These are phyloP conservation scores for Komagataella pastoris DNA, from an alignment of 805 yeast genomes.

Conservation along the genomic window DNA sequence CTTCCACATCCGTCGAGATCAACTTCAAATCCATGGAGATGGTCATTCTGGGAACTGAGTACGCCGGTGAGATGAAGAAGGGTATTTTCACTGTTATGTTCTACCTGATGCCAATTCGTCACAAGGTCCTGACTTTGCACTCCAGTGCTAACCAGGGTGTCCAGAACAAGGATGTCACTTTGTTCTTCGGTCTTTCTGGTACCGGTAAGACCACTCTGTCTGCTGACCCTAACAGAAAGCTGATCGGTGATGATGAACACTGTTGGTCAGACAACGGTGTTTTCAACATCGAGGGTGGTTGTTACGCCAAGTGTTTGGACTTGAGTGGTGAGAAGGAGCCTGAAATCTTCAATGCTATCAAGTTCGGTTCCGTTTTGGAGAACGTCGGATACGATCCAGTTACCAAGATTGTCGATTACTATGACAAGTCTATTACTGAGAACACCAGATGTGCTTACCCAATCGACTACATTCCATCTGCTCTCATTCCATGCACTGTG, in stretches of 20 bases:
- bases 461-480: conserved; percentile 91
- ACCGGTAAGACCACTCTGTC: conserved; percentile 97
- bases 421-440: conserved; percentile 74
- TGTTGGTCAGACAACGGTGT: conserved; percentile 99
- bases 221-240: conserved; percentile 87
- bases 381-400: conserved; percentile 76
- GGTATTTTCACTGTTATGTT: conserved; percentile 99
- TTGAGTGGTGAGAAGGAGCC: conserved; percentile 89
- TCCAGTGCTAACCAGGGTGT: conserved; percentile 90
- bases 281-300: conserved; percentile 98
- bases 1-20: conserved; percentile 89
- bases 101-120: conserved; percentile 92
- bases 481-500: conserved; percentile 89
- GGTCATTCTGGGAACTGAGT: conserved; percentile 97
- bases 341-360: conserved; percentile 90
- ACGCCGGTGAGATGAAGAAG: conserved; percentile 99
- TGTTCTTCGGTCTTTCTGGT: conserved; percentile 94
- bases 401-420: conserved; percentile 77
- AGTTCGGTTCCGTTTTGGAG: conserved; percentile 89
- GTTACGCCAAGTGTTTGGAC: conserved; percentile 95
- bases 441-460: conserved; percentile 99
- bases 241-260: conserved; percentile 98
- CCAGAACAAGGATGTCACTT: conserved; percentile 72
- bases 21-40: conserved; percentile 97
- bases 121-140: conserved; percentile 85